These are phyloP conservation scores for Zymoseptoria passerinii DNA, from an alignment of 2,329 filamentous ascomycete genomes.

Conservation along the genomic window DNA sequence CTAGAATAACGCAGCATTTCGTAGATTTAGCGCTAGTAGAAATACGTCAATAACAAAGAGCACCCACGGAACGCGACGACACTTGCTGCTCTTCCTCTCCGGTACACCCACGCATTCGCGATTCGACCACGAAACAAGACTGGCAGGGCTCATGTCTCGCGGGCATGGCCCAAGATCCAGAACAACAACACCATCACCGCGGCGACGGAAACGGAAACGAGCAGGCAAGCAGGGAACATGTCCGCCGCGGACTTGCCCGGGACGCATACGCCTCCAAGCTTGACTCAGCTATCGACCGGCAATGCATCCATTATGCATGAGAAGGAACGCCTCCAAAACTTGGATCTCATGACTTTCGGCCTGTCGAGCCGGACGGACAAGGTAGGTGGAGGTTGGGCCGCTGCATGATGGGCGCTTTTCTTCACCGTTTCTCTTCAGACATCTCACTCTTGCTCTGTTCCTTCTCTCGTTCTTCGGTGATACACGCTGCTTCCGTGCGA, in stretches of 20 bases:
- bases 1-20: neutral
- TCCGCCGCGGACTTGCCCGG: neutral
- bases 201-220: neutral
- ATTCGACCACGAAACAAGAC: neutral
- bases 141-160: neutral
- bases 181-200: neutral
- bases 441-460: neutral
- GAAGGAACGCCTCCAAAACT: neutral
- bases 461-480: neutral
- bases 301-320: neutral
- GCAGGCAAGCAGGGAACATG: neutral
- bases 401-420: neutral
- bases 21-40: neutral
- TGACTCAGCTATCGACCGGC: neutral
- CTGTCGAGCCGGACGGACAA: neutral
- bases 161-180: neutral
- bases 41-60: neutral
- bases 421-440: neutral
- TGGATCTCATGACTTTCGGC: neutral
- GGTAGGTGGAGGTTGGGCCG: neutral
- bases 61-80: too few relatives aligned
- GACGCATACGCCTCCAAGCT: neutral
- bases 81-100: neutral
- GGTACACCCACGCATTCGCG: neutral
- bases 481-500: neutral